Evolutionary conservation across 2,329 filamentous ascomycete genomes (phyloP), one percentile per base, ranked within the genome.

Genomic region (Pseudogymnoascus sp.): DNA sequence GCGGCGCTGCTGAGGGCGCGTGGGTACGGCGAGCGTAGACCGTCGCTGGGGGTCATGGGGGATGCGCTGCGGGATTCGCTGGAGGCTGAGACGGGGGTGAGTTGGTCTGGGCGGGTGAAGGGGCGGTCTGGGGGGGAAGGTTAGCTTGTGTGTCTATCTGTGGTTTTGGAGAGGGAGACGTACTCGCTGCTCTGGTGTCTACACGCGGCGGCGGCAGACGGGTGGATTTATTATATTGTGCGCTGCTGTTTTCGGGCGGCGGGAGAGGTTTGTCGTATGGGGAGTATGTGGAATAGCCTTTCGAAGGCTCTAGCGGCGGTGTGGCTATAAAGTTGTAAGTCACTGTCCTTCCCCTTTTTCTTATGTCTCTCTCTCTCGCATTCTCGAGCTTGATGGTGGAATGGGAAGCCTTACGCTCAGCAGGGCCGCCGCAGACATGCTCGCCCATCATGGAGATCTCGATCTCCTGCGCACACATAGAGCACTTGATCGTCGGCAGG

Each of bases 361-460:
- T 2, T 24, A 43, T 46, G 6, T 24, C 4, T 10, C 11, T 46
- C 1, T 46, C 41, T 11, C 11, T 46, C 22, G 41, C 11, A 4
- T 26, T 10, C 11, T 43, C 3, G 19, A 43, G 19, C 19, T 46
- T 22, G 5, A 26, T 46, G 19, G 41, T 56, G 22, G 35, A 6
- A 37, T 26, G 41, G 31, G 26, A 61, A 2, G 40, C 66, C 71
- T 68, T 65, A 73, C 83, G 74, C 71, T 82, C 81, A 63, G 72
- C 68, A 66, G 75, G 65, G 64, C 75, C 77, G 75, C 92, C n/a
- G n/a, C n/a, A 96, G 65, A 90, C 74, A 78, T 96, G 92, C 66
- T 96, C 91, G 66, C 90, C 91, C 88, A 96, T 89, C 74, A 87
- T 80, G 41, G 89, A 88, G 69, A 96, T 95, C 72, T 93, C 88